Evolutionary conservation across 192 early-diverging fungal genomes (phyloP).

Genomic region (Linnemannia zychae): DNA sequence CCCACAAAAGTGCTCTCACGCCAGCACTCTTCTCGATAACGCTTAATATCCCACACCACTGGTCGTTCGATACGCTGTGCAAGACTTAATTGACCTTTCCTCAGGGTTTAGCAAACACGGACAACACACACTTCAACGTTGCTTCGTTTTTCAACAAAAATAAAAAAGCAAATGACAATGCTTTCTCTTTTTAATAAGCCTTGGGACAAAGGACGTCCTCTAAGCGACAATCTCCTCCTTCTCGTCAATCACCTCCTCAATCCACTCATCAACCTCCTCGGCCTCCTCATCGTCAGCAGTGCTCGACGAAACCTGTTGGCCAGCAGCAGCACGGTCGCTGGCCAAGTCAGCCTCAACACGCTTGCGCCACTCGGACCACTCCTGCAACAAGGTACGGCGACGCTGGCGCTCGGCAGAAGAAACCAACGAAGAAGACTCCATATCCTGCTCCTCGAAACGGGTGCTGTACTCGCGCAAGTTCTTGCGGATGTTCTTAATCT

Average conservation of each 20-base stretch:
- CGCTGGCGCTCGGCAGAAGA: constrained; percentile 81
- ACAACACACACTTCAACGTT: background rate
- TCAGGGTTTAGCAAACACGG: background rate
- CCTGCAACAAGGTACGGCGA: constrained; percentile 80
- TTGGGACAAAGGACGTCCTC: background rate
- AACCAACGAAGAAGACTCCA: constrained; percentile 75
- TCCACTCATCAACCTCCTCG: constrained; percentile 86
- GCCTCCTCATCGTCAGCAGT: constrained; percentile 72
- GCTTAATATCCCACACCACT: too few relatives aligned
- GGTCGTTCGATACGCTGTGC: background rate
- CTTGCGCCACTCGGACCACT: constrained; percentile 89
- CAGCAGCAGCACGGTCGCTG: constrained; percentile 67
- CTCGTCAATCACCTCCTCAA: constrained; percentile 91
- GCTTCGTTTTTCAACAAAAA: background rate
- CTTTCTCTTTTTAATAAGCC: background rate
- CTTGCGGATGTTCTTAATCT: constrained; percentile 90
- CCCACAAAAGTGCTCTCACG: too few relatives aligned
- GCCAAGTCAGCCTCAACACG: constrained; percentile 72
- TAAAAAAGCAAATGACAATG: background rate
- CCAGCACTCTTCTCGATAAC: too few relatives aligned
- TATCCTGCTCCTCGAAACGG: constrained; percentile 93
- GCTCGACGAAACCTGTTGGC: constrained; percentile 60
- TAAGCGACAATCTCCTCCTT: constrained; percentile 79
- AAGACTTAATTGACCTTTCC: background rate
- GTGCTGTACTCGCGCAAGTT: constrained; percentile 90